Evolutionary conservation across 1,139 yeast species (phyloP), one percentile per base, ranked within the genome.

Genomic region (Protomyces inouyei): DNA sequence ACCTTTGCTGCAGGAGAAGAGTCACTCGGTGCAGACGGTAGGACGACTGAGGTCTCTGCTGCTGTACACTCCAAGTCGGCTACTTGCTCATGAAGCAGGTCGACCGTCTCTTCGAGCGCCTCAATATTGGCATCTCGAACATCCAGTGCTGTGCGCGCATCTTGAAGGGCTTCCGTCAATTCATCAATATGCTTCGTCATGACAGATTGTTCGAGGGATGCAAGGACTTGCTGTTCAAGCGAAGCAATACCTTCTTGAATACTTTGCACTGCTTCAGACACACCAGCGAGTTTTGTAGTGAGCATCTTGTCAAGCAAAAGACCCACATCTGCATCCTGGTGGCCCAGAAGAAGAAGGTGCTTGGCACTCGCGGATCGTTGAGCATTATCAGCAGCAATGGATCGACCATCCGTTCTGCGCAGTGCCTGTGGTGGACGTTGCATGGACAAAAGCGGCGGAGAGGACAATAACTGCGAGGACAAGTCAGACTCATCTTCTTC

Each of bases 221-320:
- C 18, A 21, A 36, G 37, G 16, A 59, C 36, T 9, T 59, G 52
- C 8, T 28, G 52, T 3, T 37, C 45, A 16, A 59, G 28, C n/a
- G 56, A 12, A 10, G 36, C 40, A 12, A 59, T 38, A 35, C 53
- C 35, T 10, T 48, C 32, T 28, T 52, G 63, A 18, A 59, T 18
- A 32, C 28, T 21, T 28, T 51, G 45, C 18, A 59, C 43, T 21
- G 54, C 35, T n/a, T 59, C 63, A 5, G 57, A 40, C 32, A 59
- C 63, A 16, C 35, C 52, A 14, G 63, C 56, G 4, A 59, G 45
- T 25, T 59, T 59, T 3, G 63, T 51, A 3, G 63, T 52, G 14
- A 59, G 57, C 63, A 59, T 59, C 21, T 55, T 55, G 25, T 59
- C 63, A 4, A 59, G 57, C 52, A 59, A 48, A 16, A 59, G 45